Conservation (phyloP, 306 rosid genomes). For the Vigna nakashimae region DNA sequence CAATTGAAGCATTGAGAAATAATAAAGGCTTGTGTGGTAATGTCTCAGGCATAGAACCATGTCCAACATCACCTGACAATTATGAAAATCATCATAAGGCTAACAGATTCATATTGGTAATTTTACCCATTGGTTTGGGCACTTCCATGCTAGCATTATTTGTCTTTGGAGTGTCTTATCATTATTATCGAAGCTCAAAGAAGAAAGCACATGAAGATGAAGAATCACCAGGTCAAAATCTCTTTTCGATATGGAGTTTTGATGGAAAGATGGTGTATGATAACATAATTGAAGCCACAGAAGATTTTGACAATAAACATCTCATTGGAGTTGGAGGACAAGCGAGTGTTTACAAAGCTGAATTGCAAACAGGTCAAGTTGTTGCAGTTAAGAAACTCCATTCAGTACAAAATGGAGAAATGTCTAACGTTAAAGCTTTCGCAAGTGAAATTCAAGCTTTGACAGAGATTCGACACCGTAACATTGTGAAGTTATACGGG, state of each 20-base stretch:
- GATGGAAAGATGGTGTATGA: neutral
- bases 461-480: conserved; percentile 35
- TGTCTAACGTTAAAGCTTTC: neutral
- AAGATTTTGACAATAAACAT: conserved; percentile 1
- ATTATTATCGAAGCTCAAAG: neutral
- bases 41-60: conserved; percentile 22
- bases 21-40: conserved; percentile 37
- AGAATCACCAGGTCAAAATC: neutral
- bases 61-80: neutral
- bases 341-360: conserved; percentile 36
- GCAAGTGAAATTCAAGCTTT: conserved; percentile 24
- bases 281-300: conserved; percentile 19
- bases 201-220: neutral
- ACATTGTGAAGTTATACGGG: conserved; percentile 30
- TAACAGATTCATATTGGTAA: neutral
- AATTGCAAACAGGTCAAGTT: conserved; percentile 13
- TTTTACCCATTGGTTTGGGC: conserved; percentile 9
- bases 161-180: neutral
- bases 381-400: conserved; percentile 45
- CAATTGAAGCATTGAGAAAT: conserved; percentile 23
- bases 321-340: neutral
- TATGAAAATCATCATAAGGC: neutral
- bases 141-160: neutral
- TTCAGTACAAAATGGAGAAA: neutral
- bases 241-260: conserved; percentile 39